Conservation (phyloP, 2,329 filamentous ascomycete genomes). For the Aspergillus tubingensis region DNA sequence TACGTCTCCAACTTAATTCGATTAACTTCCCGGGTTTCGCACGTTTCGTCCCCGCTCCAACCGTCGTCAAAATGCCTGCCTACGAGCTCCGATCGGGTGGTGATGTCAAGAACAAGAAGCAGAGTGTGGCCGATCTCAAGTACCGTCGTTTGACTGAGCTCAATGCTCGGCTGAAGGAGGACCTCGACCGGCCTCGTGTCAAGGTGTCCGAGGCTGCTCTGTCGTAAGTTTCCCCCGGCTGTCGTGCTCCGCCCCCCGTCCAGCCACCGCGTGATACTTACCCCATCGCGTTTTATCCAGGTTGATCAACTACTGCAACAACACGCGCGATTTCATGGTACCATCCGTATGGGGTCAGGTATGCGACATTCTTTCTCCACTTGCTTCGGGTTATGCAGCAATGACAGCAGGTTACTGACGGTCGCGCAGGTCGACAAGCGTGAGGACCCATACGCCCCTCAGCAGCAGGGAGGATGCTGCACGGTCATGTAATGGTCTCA, state of each 20-base stretch:
- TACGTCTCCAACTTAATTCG: not conserved
- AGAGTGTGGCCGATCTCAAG: constrained; percentile 99
- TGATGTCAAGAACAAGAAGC: constrained; percentile 85
- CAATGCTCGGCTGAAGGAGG: constrained; percentile 92
- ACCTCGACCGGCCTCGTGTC: constrained; percentile 91
- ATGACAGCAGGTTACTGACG: constrained; percentile 10
- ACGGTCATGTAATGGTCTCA: constrained; percentile 74
- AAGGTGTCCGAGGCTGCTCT: constrained; percentile 91
- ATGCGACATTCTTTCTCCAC: constrained; percentile 27
- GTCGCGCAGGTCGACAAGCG: constrained; percentile 73
- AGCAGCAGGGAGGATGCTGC: constrained; percentile 91
- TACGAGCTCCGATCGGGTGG: constrained; percentile 68
- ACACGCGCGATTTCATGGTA: constrained; percentile 98
- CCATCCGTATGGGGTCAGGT: constrained; percentile 91
- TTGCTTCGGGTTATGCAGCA: not conserved
- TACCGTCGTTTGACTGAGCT: constrained; percentile 93
- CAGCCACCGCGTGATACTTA: not conserved
- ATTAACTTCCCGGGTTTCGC: not conserved
- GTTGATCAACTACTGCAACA: constrained; percentile 97
- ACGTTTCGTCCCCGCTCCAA: not conserved
- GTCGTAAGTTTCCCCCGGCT: constrained; percentile 60
- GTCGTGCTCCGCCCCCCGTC: constrained; percentile 10
- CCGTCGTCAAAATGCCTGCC: constrained; percentile 54
- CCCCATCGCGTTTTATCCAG: constrained; percentile 51
- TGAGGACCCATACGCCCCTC: constrained; percentile 97